These are phyloP conservation scores for Pythium biforme DNA, from an alignment of 352 stramenopile species.

Conservation along the genomic window DNA sequence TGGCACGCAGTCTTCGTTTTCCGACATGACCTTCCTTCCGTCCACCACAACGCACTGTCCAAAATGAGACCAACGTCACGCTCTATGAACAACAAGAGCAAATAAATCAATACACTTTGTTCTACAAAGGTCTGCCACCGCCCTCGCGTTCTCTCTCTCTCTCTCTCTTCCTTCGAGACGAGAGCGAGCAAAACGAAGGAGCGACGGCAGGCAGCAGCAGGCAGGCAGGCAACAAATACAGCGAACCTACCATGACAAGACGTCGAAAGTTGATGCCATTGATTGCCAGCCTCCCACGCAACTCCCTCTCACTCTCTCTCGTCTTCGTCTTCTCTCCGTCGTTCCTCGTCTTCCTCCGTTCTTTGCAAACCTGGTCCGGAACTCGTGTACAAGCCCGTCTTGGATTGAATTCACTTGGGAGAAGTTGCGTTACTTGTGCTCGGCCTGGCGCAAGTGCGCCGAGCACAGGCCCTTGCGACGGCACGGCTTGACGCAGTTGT, in stretches of 20 bases:
- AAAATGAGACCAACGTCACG: constrained; percentile 19
- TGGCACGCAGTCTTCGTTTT: background rate
- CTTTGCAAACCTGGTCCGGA: constrained; percentile 32
- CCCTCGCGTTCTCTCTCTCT: constrained; percentile 3
- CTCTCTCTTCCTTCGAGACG: constrained; percentile 14
- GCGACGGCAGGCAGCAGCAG: constrained; percentile 1
- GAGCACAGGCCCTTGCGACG: constrained; percentile 83
- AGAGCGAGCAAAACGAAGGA: constrained; percentile 9
- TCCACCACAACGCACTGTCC: constrained; percentile 5
- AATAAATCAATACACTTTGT: constrained; percentile 28
- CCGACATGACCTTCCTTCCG: background rate
- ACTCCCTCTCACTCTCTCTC: constrained; percentile 21
- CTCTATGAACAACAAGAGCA: constrained; percentile 27
- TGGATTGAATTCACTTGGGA: constrained; percentile 14
- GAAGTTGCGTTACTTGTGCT: constrained; percentile 23
- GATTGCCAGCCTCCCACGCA: constrained; percentile 28
- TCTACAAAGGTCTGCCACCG: constrained; percentile 13
- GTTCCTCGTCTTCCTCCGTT: constrained; percentile 8
- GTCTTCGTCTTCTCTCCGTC: constrained; percentile 16
- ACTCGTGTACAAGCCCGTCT: constrained; percentile 27
- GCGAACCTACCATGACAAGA: constrained; percentile 32
- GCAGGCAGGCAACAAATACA: constrained; percentile 23
- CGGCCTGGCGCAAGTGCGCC: constrained; percentile 55
- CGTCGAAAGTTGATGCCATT: constrained; percentile 34
- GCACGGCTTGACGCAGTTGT: constrained; percentile 73